Evolutionary conservation across 257 asterid genomes (phyloP).

Genomic region (Linderniella brevidens): DNA sequence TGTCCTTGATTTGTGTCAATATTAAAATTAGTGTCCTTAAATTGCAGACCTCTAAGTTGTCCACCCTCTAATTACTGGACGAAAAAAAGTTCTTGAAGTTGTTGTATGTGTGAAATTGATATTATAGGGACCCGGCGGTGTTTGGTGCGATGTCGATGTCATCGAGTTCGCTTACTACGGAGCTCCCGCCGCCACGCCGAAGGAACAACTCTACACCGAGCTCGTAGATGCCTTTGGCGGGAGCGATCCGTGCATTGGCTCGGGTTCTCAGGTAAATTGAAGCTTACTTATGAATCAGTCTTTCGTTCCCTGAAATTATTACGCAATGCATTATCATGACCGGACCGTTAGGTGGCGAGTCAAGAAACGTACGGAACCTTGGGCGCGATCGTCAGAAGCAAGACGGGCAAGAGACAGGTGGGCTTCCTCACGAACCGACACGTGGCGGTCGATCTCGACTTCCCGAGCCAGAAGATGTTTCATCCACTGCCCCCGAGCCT

Average conservation of each 20-base stretch:
- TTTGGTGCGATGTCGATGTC: slow-evolving; percentile 98
- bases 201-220: slow-evolving; percentile 59
- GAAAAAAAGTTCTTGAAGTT: no score
- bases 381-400: slow-evolving; percentile 92
- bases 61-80: no score
- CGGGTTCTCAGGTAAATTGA: slow-evolving; percentile 90
- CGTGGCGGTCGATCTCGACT: slow-evolving; percentile 94
- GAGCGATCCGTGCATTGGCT: slow-evolving; percentile 79
- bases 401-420: slow-evolving; percentile 70
- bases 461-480: slow-evolving; percentile 95
- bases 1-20: no score
- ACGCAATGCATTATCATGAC: no score
- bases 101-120: not conserved
- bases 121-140: slow-evolving; percentile 90
- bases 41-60: no score
- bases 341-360: slow-evolving; percentile 63
- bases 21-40: no score
- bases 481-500: slow-evolving; percentile 99
- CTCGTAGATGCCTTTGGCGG: slow-evolving; percentile 90
- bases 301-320: no score
- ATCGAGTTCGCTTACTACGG: slow-evolving; percentile 91
- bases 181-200: slow-evolving; percentile 85
- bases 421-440: slow-evolving; percentile 98
- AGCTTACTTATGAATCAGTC: no score
- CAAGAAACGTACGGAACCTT: slow-evolving; percentile 95